Base-by-base conservation (phyloP, 2,329 filamentous ascomycete genomes). In the Colletotrichum sp. region DNA sequence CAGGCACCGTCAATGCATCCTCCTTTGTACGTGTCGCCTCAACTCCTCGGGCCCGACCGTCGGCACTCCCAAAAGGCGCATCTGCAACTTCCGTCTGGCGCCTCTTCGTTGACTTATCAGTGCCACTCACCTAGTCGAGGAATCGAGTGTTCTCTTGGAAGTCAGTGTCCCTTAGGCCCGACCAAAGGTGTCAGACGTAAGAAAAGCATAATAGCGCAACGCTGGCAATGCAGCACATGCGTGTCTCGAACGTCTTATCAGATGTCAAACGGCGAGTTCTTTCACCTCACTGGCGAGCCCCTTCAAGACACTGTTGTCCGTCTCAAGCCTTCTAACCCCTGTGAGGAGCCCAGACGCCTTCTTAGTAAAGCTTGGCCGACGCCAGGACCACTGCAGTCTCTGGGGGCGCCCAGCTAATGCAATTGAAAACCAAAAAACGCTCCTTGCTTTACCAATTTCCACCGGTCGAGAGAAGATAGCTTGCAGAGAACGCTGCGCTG, bases 201-300 rank as follows among this genome's bases (percentile, higher is more conserved):
- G n/a, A 32, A 69, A 59, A 69, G 32, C 8, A 21, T 30, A 48
- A 69, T 48, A 36, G 58, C 63, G 58, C 58, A 52, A 48, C 24
- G 32, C 58, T 65, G 36, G 34, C 38, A 24, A 43, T 38, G 52
- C 62, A 32, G 48, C 69, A 63, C 63, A 63, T 68, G 69, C 58
- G 68, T 73, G 73, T 73, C 69, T 73, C 73, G 58, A 73, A 26
- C 18, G 48, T 59, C 30, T 69, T 52, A 32, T 75, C 63, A 59
- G 69, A 75, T 65, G 64, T 26, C 48, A 69, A 61, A n/a, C 43
- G 63, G 36, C 48, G 24, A 63, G 16, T 21, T 55, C n/a, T 28
- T 56, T 69, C 32, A 24, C 18, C 10, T 26, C 14, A 38, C 21
- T 71, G 61, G 21, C 14, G 13, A 38, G 38, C 64, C 43, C 30